Evolutionary conservation across 129 eudicot genomes (phyloP).

Genomic region (Heracleum sosnowskyi): DNA sequence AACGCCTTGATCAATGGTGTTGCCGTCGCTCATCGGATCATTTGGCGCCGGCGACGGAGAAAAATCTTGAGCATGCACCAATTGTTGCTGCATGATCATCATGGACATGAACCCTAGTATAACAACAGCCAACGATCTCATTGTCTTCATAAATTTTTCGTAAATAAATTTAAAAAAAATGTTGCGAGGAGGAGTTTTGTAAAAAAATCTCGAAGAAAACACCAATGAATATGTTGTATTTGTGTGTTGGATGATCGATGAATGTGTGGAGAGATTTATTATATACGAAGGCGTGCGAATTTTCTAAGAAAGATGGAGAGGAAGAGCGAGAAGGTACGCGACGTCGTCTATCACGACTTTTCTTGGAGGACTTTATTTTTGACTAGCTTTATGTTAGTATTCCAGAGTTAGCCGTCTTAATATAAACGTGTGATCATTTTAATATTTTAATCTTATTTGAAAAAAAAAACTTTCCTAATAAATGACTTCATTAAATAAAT

Average conservation of each 20-base stretch:
- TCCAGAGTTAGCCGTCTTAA: not conserved
- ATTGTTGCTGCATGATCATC: not conserved
- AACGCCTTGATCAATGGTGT: conserved; percentile 5
- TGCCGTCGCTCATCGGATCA: conserved; percentile 6
- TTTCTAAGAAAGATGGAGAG: not conserved
- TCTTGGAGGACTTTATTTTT: not conserved
- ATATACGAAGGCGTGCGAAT: no score
- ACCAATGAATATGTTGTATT: not conserved
- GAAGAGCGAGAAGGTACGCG: not conserved
- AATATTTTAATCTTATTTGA: no score
- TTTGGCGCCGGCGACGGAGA: conserved; percentile 3
- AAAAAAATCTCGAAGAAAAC: not conserved
- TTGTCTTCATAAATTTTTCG: not conserved
- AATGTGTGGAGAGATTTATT: not conserved
- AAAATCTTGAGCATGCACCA: not conserved
- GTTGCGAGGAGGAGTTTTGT: not conserved
- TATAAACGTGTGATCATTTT: not conserved
- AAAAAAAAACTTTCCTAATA: no score
- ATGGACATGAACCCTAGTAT: conserved; percentile 3
- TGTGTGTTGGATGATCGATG: not conserved
- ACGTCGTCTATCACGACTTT: not conserved
- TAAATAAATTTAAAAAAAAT: no score
- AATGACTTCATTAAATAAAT: no score
- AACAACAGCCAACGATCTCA: not conserved
- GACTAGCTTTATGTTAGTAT: not conserved